Conservation (phyloP, 768 basidiomycete species). For the Pulveroboletus ravenelii region DNA sequence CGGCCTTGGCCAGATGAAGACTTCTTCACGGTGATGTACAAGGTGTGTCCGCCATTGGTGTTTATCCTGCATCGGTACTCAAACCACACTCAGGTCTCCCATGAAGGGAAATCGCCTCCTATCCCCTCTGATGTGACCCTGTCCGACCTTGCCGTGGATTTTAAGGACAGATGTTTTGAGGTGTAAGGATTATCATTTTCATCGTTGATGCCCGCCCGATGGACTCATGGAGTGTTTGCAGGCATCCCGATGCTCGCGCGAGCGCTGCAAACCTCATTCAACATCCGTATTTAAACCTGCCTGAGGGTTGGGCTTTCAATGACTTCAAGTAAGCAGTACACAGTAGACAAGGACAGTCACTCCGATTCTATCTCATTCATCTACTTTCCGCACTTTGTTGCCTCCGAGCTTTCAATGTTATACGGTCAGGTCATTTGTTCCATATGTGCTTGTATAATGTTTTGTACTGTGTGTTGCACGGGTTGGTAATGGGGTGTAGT, state of each 20-base stretch:
- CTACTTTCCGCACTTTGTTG: slow-evolving; percentile 21
- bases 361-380: slow-evolving; percentile 25
- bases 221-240: slow-evolving; percentile 25
- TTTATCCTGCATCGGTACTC: neutral
- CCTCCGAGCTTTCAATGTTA: slow-evolving; percentile 17
- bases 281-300: slow-evolving; percentile 74
- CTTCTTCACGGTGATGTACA: slow-evolving; percentile 89
- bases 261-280: slow-evolving; percentile 70
- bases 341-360: slow-evolving; percentile 16
- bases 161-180: slow-evolving; percentile 84
- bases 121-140: slow-evolving; percentile 80
- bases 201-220: neutral
- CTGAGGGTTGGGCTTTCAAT: slow-evolving; percentile 71
- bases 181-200: slow-evolving; percentile 48
- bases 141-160: slow-evolving; percentile 74
- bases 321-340: slow-evolving; percentile 35
- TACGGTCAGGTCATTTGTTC: slow-evolving; percentile 21
- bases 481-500: slow-evolving; percentile 27
- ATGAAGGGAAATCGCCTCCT: slow-evolving; percentile 81
- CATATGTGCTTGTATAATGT: slow-evolving; percentile 33
- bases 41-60: slow-evolving; percentile 45
- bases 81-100: slow-evolving; percentile 58
- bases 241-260: slow-evolving; percentile 82
- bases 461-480: slow-evolving; percentile 22
- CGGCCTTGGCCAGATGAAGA: slow-evolving; percentile 93